Conservation (phyloP, 108 stramenopile genomes). For the Mediolabrus comicus region DNA sequence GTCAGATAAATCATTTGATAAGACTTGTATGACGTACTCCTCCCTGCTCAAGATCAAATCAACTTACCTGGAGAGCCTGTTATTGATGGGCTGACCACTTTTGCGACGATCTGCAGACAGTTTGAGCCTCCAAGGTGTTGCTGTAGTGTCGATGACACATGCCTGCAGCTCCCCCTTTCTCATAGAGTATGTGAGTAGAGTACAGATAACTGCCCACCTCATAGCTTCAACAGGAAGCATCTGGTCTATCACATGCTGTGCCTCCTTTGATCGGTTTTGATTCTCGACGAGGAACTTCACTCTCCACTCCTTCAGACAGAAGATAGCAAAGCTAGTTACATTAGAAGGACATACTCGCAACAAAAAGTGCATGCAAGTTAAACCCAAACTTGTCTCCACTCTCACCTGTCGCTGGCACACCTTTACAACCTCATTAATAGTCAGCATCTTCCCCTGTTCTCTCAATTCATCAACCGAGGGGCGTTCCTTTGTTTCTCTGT, state of each 20-base stretch:
- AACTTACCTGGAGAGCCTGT: not conserved
- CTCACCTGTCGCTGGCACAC: not conserved
- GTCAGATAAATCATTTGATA: no score
- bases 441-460: not conserved
- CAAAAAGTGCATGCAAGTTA: no score
- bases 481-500: not conserved
- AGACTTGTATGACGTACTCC: no score
- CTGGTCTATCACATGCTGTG: not conserved
- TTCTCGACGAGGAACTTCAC: not conserved
- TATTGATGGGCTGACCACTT: not conserved
- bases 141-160: not conserved
- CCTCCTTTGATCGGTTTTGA: not conserved
- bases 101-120: not conserved
- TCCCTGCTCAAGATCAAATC: no score
- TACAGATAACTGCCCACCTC: not conserved
- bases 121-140: not conserved
- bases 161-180: not conserved
- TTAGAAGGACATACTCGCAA: no score
- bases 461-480: not conserved
- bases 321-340: no score
- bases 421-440: not conserved
- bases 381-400: not conserved
- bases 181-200: not conserved
- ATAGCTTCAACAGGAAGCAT: not conserved
- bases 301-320: not conserved